Percentiles rank a stretch among this genome's conserved stretches.
Evolutionary conservation across 2,329 filamentous ascomycete genomes (phyloP).

Genomic region (Zymoseptoria passerinii): DNA sequence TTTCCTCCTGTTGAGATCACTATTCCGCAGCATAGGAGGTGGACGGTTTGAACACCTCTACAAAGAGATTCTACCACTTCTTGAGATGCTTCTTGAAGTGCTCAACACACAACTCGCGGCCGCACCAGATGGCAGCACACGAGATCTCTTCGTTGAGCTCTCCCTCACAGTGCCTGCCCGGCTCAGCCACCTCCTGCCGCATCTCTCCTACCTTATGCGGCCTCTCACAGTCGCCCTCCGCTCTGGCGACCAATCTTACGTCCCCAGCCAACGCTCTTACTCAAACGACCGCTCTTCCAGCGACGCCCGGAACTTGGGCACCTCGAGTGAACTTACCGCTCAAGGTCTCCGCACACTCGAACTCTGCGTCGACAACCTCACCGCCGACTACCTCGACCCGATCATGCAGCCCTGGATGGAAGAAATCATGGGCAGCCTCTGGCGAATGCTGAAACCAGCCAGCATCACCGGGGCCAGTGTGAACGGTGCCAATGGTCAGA

Average conservation of each 20-base stretch:
- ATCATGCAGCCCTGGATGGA: constrained; percentile 99
- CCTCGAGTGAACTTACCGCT: constrained; percentile 65
- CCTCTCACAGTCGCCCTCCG: constrained; percentile 91
- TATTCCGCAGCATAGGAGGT: constrained; percentile 94
- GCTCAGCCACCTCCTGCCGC: constrained; percentile 86
- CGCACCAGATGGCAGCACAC: constrained; percentile 79
- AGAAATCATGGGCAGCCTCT: constrained; percentile 94
- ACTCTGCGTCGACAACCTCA: constrained; percentile 95
- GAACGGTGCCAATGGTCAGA: constrained; percentile 10
- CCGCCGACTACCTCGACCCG: constrained; percentile 92
- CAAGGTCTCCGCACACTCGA: constrained; percentile 90
- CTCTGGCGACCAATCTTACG: constrained; percentile 54
- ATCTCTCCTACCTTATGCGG: constrained; percentile 93
- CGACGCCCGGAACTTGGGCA: constrained; percentile 17
- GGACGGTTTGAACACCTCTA: constrained; percentile 97
- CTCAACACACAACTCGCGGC: constrained; percentile 90
- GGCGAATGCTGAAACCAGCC: constrained; percentile 86
- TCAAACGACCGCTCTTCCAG: constrained; percentile 18
- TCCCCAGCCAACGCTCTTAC: constrained; percentile 9
- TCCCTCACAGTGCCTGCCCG: constrained; percentile 92
- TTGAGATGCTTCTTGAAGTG: constrained; percentile 96
- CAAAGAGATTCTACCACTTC: constrained; percentile 89
- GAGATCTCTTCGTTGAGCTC: constrained; percentile 93
- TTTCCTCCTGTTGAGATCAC: constrained; percentile 80
- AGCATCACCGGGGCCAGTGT: constrained; percentile 58